Evolutionary conservation across 1,284 basidiomycete species (phyloP).

Genomic region (Ganoderma resinaceum): DNA sequence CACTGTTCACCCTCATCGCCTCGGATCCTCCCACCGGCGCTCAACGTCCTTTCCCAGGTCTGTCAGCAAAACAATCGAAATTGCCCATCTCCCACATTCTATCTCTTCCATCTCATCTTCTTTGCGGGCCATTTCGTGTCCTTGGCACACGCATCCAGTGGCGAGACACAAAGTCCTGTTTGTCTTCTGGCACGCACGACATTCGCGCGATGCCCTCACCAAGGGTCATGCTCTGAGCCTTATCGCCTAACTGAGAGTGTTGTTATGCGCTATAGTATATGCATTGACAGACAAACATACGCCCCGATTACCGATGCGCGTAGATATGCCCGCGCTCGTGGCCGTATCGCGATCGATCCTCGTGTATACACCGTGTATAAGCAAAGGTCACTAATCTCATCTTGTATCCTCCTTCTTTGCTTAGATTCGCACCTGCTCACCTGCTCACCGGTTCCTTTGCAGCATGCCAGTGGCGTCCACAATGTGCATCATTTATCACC

Average conservation of each 20-base stretch:
- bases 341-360: slow-evolving; percentile 30
- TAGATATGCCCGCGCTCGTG: background rate
- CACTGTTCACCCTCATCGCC: background rate
- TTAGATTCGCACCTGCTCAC: slow-evolving; percentile 12
- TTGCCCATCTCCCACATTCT: background rate
- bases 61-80: background rate
- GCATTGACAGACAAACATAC: background rate
- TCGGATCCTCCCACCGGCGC: background rate
- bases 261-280: background rate
- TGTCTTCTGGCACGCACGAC: background rate
- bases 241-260: background rate
- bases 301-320: background rate
- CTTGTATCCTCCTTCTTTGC: background rate
- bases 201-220: background rate
- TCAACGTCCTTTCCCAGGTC: background rate
- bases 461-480: background rate
- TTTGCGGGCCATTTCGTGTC: background rate
- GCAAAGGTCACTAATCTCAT: slow-evolving; percentile 22
- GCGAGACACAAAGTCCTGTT: background rate
- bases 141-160: background rate
- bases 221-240: background rate
- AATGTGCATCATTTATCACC: background rate
- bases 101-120: background rate
- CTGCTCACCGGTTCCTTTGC: background rate
- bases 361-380: slow-evolving; percentile 17